Base-by-base conservation (phyloP, 2,329 filamentous ascomycete species). In the Sphaerulina vaccinii region DNA sequence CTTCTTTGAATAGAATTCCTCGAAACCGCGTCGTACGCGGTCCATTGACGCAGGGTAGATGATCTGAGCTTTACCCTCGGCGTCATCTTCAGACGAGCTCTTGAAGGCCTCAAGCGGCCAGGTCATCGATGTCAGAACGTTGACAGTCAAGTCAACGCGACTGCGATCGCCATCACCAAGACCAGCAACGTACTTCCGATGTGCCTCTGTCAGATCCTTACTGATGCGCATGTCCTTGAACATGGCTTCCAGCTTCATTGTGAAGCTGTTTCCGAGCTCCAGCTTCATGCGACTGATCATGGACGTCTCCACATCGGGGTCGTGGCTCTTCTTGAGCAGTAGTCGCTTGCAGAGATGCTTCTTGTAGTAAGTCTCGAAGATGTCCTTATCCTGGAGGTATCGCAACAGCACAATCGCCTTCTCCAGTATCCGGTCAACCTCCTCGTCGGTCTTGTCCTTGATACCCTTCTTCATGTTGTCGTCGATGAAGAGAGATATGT, bases 221-320 rank as follows among this genome's bases (percentile, higher is more conserved):
- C 91, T 96, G 10, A 91, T 84, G 13, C 86, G 83, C 82, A 97
- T 91, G 65, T 99, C 93, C 71, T 90, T 91, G 76, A 99, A 96
- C 90, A 99, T 97, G 59, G 90, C 88, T 67, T 99, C 93, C 38
- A 99, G 83, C 68, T 95, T 95, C 65, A 83, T 78, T 0, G 93
- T 97, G 68, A 97, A 97, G 61, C 90, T 86, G 68, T 95, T 95
- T 33, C 93, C 93, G 46, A 97, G 83, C 69, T 96, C 92, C 66
- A 93, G 83, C 79, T 96, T 97, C 90, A 99, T 96, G 58, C 92
- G 88, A 0, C 86, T 87, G 46, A 99, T 93, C 82, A 99, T 95
- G 65, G 93, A 87, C 68, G 92, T 91, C 72, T 99, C 93, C 1
- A 90, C 89, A 64, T 96, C 92, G 58, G 89, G 86, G 67, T 88